phyloP scores from a whole-genome alignment of 2,329 filamentous ascomycete genomes.

The Colletotrichum theobromicola region DNA sequence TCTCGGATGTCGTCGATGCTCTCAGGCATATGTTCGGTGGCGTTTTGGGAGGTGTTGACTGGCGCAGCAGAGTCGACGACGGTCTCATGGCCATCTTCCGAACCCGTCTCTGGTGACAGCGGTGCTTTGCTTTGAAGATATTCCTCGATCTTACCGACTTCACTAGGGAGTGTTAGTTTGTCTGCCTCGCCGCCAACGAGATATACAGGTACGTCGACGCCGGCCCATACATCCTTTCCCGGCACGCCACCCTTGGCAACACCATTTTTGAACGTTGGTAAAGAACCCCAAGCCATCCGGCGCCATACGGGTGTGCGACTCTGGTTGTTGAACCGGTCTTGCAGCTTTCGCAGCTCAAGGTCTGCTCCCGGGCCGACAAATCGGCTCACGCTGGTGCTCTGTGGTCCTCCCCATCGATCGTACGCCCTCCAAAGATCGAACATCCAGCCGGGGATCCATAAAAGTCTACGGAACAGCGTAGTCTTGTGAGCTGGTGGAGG shows the following conservation, averaged over 20 bases:
- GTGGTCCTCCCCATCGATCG: constrained; percentile 78
- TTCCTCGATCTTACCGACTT: constrained; percentile 70
- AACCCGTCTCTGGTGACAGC: constrained; percentile 4
- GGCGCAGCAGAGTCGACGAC: constrained; percentile 56
- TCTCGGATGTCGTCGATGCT: constrained; percentile 43
- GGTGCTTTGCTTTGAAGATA: constrained; percentile 7
- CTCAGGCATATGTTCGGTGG: constrained; percentile 35
- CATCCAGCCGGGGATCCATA: constrained; percentile 72
- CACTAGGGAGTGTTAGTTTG: constrained; percentile 72
- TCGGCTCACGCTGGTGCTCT: constrained; percentile 79
- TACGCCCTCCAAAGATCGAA: constrained; percentile 80
- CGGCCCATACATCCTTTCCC: constrained; percentile 73
- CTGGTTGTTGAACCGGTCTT: constrained; percentile 80
- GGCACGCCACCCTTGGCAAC: constrained; percentile 68
- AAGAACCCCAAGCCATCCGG: constrained; percentile 76
- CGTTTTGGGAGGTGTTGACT: constrained; percentile 39
- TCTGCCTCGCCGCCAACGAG: constrained; percentile 82
- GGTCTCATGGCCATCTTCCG: constrained; percentile 31
- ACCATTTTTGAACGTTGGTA: constrained; percentile 64
- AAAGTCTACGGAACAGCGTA: constrained; percentile 59
- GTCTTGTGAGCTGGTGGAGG: constrained; percentile 57
- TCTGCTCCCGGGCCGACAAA: constrained; percentile 76
- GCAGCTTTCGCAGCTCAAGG: constrained; percentile 67
- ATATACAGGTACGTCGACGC: constrained; percentile 75
- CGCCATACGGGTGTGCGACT: constrained; percentile 84